Percentiles rank a stretch among this genome's conserved stretches.
Conservation (phyloP, 306 rosid species). For the Corylus heterophylla region DNA sequence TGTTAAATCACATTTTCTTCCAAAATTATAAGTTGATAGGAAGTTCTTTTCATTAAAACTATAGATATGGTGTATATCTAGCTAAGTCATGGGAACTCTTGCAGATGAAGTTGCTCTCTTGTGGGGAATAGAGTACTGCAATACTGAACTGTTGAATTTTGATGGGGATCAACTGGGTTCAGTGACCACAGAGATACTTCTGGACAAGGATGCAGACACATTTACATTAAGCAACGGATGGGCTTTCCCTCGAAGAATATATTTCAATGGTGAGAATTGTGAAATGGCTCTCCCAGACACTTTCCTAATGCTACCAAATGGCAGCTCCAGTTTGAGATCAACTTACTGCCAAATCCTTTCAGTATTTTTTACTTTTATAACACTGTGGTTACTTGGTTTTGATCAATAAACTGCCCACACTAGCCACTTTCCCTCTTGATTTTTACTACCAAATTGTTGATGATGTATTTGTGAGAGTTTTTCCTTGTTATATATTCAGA, state of each 20-base stretch:
- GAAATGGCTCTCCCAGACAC: constrained; percentile 68
- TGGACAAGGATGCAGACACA: constrained; percentile 50
- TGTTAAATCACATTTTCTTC: too few relatives aligned
- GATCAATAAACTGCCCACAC: not conserved
- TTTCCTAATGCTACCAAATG: constrained; percentile 68
- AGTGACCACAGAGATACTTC: constrained; percentile 59
- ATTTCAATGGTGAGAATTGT: constrained; percentile 76
- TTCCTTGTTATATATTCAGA: not conserved
- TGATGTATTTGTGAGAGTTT: not conserved
- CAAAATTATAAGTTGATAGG: too few relatives aligned
- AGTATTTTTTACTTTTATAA: constrained; percentile 15
- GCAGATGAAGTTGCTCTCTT: constrained; percentile 76
- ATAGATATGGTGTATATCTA: not conserved
- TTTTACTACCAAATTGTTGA: not conserved
- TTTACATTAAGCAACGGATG: constrained; percentile 76
- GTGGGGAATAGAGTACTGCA: constrained; percentile 72
- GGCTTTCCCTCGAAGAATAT: constrained; percentile 75
- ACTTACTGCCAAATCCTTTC: constrained; percentile 11
- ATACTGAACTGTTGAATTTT: constrained; percentile 44
- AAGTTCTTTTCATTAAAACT: not conserved
- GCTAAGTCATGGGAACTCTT: not conserved
- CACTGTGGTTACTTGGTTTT: constrained; percentile 13
- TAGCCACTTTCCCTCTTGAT: not conserved
- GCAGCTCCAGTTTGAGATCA: constrained; percentile 22
- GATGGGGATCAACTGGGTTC: constrained; percentile 38